Evolutionary conservation across 2,329 filamentous ascomycete genomes (phyloP), one percentile per base, ranked within the genome.

Genomic region (Clathrospora elynae): DNA sequence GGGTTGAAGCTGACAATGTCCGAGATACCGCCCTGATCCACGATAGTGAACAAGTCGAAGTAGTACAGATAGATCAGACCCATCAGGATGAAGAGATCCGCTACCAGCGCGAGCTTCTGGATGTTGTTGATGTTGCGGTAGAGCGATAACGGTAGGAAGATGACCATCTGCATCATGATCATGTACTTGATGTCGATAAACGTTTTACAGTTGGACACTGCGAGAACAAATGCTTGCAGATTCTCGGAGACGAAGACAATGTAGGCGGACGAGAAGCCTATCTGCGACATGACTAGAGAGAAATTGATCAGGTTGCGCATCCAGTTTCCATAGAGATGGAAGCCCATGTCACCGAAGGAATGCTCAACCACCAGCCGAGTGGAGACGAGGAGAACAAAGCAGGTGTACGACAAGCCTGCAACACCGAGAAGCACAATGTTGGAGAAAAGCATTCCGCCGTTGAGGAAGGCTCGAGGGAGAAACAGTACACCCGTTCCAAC

Each of bases 261-360:
- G 68, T 97, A 96, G 11, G 92, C 91, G 1, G 90, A 87, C 11
- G 95, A 89, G 67, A 97, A 97, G 5, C 93, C 92, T 50, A 97
- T 83, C 72, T 99, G 93, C 62, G 90, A 96, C 63, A 97, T 81
- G 41, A 99, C 92, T 54, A 99, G 95, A 4, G 93, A 97, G 16
- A 80, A 78, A 48, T 99, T 82, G 65, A 99, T 97, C 61, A 95
- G 75, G 47, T 81, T 85, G 48, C 91, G 83, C 86, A 99, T 88
- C 80, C 87, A 91, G 54, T 85, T 87, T 50, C 93, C 93, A 67
- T 93, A 99, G 11, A 99, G 79, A 32, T 89, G 84, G 34, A 89
- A 90, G 38, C 95, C 93, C 73, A 99, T 95, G 64, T 97, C 93
- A 70, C 93, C 93, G 73, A 97, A 99, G 1, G 93, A 97, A n/a